Percentiles rank a stretch among this genome's conserved stretches.
Evolutionary conservation across 2,329 filamentous ascomycete genomes (phyloP).

Genomic region (Fusarium mexicanum): DNA sequence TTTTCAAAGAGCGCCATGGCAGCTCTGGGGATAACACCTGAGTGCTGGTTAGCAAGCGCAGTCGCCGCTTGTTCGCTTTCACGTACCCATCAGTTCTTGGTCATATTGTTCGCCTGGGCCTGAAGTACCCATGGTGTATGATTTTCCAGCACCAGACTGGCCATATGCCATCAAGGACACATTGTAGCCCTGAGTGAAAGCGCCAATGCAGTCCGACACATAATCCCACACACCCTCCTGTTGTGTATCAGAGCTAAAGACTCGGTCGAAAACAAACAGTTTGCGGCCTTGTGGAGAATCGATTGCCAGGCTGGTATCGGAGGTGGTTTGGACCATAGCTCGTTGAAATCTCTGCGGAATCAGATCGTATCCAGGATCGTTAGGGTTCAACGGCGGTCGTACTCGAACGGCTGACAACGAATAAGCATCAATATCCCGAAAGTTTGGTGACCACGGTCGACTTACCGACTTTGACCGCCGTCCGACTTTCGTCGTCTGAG

Average conservation of each 20-base stretch:
- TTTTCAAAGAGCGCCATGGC: constrained; percentile 88
- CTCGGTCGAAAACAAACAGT: constrained; percentile 94
- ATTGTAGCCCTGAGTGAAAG: constrained; percentile 97
- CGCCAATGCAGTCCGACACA: constrained; percentile 85
- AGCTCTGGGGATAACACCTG: constrained; percentile 95
- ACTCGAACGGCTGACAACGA: constrained; percentile 82
- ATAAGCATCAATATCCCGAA: not conserved
- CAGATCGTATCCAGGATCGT: constrained; percentile 91
- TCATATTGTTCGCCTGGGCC: constrained; percentile 81
- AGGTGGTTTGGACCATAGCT: constrained; percentile 89
- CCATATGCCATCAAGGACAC: constrained; percentile 97
- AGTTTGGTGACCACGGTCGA: constrained; percentile 44
- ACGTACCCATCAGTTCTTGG: constrained; percentile 79
- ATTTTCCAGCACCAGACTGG: constrained; percentile 97
- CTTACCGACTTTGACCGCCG: constrained; percentile 96
- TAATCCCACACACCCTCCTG: constrained; percentile 97
- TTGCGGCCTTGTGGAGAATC: constrained; percentile 94
- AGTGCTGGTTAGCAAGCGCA: constrained; percentile 4
- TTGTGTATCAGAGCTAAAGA: constrained; percentile 83
- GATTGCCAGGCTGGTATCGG: constrained; percentile 84
- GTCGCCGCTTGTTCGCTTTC: not conserved
- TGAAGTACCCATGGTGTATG: constrained; percentile 98
- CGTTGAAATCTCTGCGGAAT: constrained; percentile 96
- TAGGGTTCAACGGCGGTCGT: constrained; percentile 82
- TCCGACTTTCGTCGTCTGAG: constrained; percentile 90